Conservation (phyloP, 441 rosid genomes). For the Populus hybrid region DNA sequence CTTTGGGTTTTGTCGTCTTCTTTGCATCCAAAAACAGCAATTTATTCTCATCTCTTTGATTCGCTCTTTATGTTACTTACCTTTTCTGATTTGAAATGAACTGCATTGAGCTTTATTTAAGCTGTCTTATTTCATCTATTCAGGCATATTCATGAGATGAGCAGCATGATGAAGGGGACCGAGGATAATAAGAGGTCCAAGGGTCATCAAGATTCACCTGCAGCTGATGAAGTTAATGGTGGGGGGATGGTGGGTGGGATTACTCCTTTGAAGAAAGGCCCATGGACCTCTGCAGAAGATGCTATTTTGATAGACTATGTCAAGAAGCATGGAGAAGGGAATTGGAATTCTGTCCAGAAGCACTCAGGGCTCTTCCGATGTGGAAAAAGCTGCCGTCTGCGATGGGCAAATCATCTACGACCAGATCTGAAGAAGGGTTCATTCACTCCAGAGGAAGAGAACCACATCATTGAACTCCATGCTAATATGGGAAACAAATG, state of each 20-base stretch:
- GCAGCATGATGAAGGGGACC: constrained; percentile 50
- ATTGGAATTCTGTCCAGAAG: constrained; percentile 98
- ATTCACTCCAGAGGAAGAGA: constrained; percentile 89
- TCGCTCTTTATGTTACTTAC: not conserved
- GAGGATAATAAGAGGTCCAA: constrained; percentile 55
- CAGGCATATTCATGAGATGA: constrained; percentile 44
- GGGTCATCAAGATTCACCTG: constrained; percentile 52
- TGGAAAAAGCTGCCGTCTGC: constrained; percentile 95
- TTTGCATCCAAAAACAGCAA: not conserved
- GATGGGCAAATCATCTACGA: constrained; percentile 98
- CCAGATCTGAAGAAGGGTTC: constrained; percentile 98
- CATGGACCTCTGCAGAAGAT: constrained; percentile 97
- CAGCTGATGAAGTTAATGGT: constrained; percentile 40
- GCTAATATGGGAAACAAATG: constrained; percentile 98
- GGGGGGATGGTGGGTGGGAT: constrained; percentile 52
- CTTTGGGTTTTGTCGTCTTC: not conserved
- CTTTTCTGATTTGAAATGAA: not conserved
- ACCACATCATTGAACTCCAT: constrained; percentile 80
- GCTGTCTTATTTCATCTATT: not conserved
- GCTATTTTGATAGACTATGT: constrained; percentile 85
- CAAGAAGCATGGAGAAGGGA: constrained; percentile 93
- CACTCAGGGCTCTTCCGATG: constrained; percentile 84
- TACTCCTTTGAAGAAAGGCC: constrained; percentile 80
- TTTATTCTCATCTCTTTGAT: not conserved
- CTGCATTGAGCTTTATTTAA: not conserved